Evolutionary conservation across 768 basidiomycete genomes (phyloP), one percentile per base, ranked within the genome.

Genomic region (Leccinum pellstonianum): DNA sequence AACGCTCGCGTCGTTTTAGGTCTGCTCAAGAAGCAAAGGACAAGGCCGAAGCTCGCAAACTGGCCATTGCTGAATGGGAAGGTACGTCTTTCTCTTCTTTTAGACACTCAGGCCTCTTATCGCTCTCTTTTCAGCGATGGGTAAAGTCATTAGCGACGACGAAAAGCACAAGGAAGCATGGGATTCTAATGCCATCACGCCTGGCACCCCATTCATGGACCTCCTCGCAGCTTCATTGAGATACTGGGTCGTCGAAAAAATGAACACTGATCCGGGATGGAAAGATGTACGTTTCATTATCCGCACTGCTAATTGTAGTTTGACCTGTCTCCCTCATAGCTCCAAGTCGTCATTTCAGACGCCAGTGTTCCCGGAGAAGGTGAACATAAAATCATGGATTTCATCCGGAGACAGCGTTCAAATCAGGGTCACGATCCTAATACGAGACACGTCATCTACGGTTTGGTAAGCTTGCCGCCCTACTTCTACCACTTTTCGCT

Each of bases 371-470:
- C 97, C 1, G 97, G 97, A 66, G 97, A 99, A 76, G 97, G 97
- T 71, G 97, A 99, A 73, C 97, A 99, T 75, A 99, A 99, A 79
- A 98, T 99, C 63, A 98, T 99, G 95, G 97, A 98, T 72, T 98
- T 84, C 73, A 96, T 99, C 64, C 82, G 97, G 57, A 82, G 95
- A 35, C 95, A 97, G 68, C 83, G 97, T 54, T 80, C 83, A 54
- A 91, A 95, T 69, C 83, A 84, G 23, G 90, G 87, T n/a, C 88
- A 98, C 75, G 88, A 99, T 73, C 88, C 96, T 19, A 98, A 99
- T 70, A 98, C 95, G 3, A 81, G 81, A 35, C 97, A 99, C 71
- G 96, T 98, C 57, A 98, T 99, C 62, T 99, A 98, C 77, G 97
- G 97, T 65, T 77, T 99, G 72, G 94, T 95, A 68, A 60, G 88